A percentile compares a stretch with the other conserved stretches of the same genome.
phyloP scores from a whole-genome alignment of 257 asterid species.

The Eustoma russellianum region DNA sequence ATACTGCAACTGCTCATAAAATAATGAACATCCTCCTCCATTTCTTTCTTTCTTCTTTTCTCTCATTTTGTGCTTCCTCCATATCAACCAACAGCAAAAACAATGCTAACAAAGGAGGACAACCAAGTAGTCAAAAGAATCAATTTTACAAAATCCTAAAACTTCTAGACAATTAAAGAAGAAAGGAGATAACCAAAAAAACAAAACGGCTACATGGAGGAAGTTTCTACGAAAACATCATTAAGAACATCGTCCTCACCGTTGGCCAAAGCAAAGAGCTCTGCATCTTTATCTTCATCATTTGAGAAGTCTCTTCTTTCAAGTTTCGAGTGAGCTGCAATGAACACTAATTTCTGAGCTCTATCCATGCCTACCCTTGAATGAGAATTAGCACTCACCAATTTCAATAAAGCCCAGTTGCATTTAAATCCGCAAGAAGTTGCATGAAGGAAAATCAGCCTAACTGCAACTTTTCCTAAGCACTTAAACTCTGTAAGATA shows the following conservation, averaged over 20 bases:
- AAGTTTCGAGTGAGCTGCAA: conserved; percentile 75
- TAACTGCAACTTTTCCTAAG: conserved; percentile 81
- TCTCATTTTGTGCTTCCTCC: conserved; percentile 12
- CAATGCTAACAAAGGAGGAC: conserved; percentile 17
- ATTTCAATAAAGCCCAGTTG: conserved; percentile 45
- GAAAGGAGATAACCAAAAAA: conserved; percentile 15
- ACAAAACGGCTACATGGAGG: conserved; percentile 59
- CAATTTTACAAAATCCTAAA: conserved; percentile 12
- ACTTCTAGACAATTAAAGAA: conserved; percentile 12
- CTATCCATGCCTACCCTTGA: conserved; percentile 72
- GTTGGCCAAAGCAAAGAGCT: conserved; percentile 63
- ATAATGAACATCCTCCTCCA: neutral
- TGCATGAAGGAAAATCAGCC: conserved; percentile 80
- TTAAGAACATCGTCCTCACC: conserved; percentile 98
- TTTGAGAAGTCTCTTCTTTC: conserved; percentile 43
- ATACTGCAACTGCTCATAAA: conserved; percentile 21
- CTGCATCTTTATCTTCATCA: conserved; percentile 66
- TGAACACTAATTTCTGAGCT: conserved; percentile 77
- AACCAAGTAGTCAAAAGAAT: conserved; percentile 25
- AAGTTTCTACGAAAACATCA: conserved; percentile 92
- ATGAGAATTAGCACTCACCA: conserved; percentile 51
- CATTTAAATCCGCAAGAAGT: conserved; percentile 68
- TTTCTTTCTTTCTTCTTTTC: conserved; percentile 21
- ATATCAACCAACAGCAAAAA: conserved; percentile 14
- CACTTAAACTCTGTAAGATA: conserved; percentile 65